Conservation (phyloP, 2,329 filamentous ascomycete species). For the Monilinia polystroma region DNA sequence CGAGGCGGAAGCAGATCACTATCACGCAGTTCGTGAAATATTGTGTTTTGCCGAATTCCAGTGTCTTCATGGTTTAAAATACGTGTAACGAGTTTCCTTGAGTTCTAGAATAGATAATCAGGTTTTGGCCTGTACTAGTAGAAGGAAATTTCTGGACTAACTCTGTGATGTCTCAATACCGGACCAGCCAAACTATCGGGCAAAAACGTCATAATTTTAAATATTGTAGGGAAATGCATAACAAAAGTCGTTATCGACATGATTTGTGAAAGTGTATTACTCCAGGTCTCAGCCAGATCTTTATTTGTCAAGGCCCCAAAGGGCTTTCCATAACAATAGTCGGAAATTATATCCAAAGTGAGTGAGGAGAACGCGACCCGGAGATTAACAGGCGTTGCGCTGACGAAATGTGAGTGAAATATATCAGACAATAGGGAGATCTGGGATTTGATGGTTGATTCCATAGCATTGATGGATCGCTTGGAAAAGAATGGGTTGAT, state of each 20-base stretch:
- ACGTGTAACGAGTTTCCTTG: slow-evolving; percentile 31
- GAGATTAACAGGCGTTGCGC: slow-evolving; percentile 16
- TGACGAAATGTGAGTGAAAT: slow-evolving; percentile 20
- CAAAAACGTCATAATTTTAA: not conserved
- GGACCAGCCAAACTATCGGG: slow-evolving; percentile 23
- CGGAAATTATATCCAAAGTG: slow-evolving; percentile 33
- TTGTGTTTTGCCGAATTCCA: slow-evolving; percentile 27
- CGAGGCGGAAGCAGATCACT: slow-evolving; percentile 37
- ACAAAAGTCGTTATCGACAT: not conserved
- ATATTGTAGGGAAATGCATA: slow-evolving; percentile 14
- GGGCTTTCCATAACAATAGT: slow-evolving; percentile 35
- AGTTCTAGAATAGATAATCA: slow-evolving; percentile 33
- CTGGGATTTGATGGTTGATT: slow-evolving; percentile 31
- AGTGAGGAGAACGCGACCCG: slow-evolving; percentile 23
- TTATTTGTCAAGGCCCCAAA: slow-evolving; percentile 27
- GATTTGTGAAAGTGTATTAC: slow-evolving; percentile 8
- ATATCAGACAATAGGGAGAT: slow-evolving; percentile 25
- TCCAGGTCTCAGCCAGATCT: slow-evolving; percentile 13
- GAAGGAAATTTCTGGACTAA: not conserved
- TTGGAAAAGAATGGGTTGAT: slow-evolving; percentile 34
- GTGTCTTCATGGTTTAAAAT: slow-evolving; percentile 10
- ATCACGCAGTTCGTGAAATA: slow-evolving; percentile 35
- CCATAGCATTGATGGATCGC: slow-evolving; percentile 25
- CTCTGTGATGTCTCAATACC: slow-evolving; percentile 20
- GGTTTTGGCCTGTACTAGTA: slow-evolving; percentile 39